These are phyloP conservation scores for Lodderomyces metapsilosis DNA, from an alignment of 1,139 yeast genomes.

Conservation along the genomic window DNA sequence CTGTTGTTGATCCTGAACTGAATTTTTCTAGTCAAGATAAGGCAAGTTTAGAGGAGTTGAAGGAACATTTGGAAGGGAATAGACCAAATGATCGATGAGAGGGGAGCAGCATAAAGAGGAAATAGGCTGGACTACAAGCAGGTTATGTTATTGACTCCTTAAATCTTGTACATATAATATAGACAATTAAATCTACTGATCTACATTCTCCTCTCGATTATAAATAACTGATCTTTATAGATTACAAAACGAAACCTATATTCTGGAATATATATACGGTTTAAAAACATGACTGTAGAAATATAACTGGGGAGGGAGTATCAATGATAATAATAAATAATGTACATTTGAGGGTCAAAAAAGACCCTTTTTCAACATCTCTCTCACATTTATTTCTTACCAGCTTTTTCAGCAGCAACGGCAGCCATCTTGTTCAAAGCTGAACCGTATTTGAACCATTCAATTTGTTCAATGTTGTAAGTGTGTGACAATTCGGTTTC, in stretches of 20 bases:
- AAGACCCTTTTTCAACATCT: not conserved
- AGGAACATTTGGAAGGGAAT: constrained; percentile 8
- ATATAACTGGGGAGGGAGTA: not conserved
- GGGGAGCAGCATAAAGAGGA: not conserved
- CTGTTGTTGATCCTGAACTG: constrained; percentile 11
- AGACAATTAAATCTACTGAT: too few species aligned
- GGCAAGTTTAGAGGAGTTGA: constrained; percentile 9
- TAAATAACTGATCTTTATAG: not conserved
- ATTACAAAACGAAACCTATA: not conserved
- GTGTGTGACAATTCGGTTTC: constrained; percentile 91
- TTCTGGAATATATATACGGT: constrained; percentile 1
- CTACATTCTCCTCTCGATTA: too few species aligned
- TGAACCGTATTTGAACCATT: constrained; percentile 99
- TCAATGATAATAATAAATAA: constrained; percentile 1
- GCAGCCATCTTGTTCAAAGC: constrained; percentile 98
- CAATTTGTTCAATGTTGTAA: constrained; percentile 92
- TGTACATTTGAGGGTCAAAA: not conserved
- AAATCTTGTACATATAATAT: not conserved
- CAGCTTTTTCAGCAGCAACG: constrained; percentile 13
- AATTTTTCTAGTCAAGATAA: constrained; percentile 11
- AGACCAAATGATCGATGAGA: constrained; percentile 5
- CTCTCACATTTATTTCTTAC: constrained; percentile 1
- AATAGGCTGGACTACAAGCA: too few species aligned
- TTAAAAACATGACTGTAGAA: not conserved
- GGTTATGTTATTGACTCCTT: too few species aligned